A percentile compares a stretch with the other conserved stretches of the same genome.
phyloP scores from a whole-genome alignment of 1,284 basidiomycete species.

The Macrocybe sp. region DNA sequence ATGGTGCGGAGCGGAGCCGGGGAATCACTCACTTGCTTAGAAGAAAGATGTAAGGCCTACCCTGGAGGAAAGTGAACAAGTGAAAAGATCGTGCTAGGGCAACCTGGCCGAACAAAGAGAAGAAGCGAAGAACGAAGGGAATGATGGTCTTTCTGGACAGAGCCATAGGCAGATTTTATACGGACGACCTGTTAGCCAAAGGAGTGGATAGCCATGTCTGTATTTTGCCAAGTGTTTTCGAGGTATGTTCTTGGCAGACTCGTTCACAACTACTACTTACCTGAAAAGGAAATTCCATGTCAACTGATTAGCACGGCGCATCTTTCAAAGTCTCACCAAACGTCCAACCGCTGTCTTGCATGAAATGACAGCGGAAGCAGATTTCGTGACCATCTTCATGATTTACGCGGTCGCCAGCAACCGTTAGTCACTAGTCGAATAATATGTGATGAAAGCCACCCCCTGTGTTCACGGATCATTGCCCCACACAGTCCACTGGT shows the following conservation, averaged over 20 bases:
- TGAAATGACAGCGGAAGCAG: constrained; percentile 4
- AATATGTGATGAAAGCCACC: not conserved
- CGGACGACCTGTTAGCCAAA: constrained; percentile 1
- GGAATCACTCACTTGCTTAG: constrained; percentile 18
- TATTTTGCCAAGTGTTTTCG: not conserved
- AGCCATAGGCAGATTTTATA: constrained; percentile 6
- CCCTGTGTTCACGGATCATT: not conserved
- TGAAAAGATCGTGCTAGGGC: constrained; percentile 18
- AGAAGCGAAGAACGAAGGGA: constrained; percentile 13
- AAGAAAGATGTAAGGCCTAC: constrained; percentile 23
- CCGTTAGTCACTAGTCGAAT: not conserved
- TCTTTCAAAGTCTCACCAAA: constrained; percentile 1
- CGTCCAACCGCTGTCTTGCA: not conserved
- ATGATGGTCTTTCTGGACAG: constrained; percentile 4
- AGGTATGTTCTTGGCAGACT: constrained; percentile 3
- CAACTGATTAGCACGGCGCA: not conserved
- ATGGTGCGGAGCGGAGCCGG: constrained; percentile 1
- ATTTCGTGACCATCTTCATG: constrained; percentile 1
- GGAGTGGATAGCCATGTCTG: constrained; percentile 2
- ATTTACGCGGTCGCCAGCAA: not conserved
- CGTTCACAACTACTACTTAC: constrained; percentile 4
- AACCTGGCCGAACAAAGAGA: constrained; percentile 19
- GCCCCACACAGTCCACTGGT: not conserved
- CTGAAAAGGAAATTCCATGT: constrained; percentile 3
- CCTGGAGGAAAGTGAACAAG: constrained; percentile 7